Evolutionary conservation across 352 stramenopile genomes (phyloP), one percentile per base, ranked within the genome.

Genomic region (Globisporangium uncinulatum): DNA sequence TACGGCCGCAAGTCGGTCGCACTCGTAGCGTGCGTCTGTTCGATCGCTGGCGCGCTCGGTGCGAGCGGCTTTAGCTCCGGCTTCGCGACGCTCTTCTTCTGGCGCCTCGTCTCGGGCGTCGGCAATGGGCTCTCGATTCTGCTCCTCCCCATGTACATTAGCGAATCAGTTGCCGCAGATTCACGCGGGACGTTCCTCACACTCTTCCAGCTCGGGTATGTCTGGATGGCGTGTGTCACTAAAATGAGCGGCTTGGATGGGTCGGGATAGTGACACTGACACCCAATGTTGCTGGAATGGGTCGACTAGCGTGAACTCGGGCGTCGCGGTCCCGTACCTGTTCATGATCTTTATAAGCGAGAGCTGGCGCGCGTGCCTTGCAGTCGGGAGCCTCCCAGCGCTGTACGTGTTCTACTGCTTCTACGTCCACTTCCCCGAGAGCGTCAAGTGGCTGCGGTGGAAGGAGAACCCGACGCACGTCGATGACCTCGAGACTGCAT

Each of bases 141-240:
- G 37, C 63, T 94, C 39, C 66, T 94, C n/a, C 84, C 84, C 37
- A 94, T 94, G 84, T 95, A 93, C 70, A 93, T 93, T 36, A 92
- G 83, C 51, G 85, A 94, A 56, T 89, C 78, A 46, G 76, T 92
- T 17, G 72, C 87, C 55, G 71, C 79, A 43, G 59, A 73, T 6
- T 78, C 70, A 60, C 80, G 85, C 21, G 82, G 83, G 19, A 65
- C 66, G 4, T 89, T 86, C 65, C 69, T 95, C 41, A 87, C 83
- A 29, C 66, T 91, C 41, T 94, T 85, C 52, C 83, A 95, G 44
- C 79, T 95, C 9, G 85, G 81, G 81, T 91, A 65, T 51, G 73
- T 60, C n/a, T 7, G 9, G n/a, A 4, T 56, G 34, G 15, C 56
- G 4, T 53, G 13, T 39, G 14, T 29, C 24, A 29, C 24, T 29